Base-by-base conservation (phyloP, 2,329 filamentous ascomycete genomes). In the Neonectria ditissima region DNA sequence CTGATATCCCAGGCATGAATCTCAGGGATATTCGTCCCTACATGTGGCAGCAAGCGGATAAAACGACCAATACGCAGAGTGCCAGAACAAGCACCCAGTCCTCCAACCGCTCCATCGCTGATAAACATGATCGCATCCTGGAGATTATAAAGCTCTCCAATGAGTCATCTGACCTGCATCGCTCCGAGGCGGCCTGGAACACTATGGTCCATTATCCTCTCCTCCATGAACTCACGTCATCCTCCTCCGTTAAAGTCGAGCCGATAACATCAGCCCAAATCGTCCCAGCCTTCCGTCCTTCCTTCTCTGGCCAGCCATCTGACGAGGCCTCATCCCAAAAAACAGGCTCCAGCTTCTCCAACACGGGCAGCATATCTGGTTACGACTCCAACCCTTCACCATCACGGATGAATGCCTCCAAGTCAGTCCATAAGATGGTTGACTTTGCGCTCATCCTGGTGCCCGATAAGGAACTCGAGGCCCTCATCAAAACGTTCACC, bases 401-500 rank as follows among this genome's bases (percentile, higher is more conserved):
- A 24, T 52, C 52, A 11, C 30, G 32, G 34, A 37, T 2, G 7
- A 47, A 39, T 13, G 22, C 48, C 7, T 22, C 52, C 18, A 32
- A 44, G 43, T 50, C 51, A 16, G 59, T 53, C 11, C 58, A 65
- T 55, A 66, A 64, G 34, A 64, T 66, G 50, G 65, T 65, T 41
- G 57, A 66, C 53, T 67, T 56, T 53, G 65, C 54, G 7, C 41
- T 65, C 24, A 16, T 56, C 9, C 55, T 67, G 5, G 8, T 8
- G 16, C 57, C 62, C 3, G 44, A 59, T 7, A 4, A 51, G 11
- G 32, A 43, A 9, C 41, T 65, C 43, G 18, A 48, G 22, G 22
- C 26, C 7, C 13, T 26, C 11, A 55, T 61, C 7, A 11, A 65
- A n/a, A 44, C 32, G 9, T 62, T 62, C 14, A 48, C 22, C 16